Conservation (phyloP, 371 early-diverging fungal species). For the Saksenaea vasiformis region DNA sequence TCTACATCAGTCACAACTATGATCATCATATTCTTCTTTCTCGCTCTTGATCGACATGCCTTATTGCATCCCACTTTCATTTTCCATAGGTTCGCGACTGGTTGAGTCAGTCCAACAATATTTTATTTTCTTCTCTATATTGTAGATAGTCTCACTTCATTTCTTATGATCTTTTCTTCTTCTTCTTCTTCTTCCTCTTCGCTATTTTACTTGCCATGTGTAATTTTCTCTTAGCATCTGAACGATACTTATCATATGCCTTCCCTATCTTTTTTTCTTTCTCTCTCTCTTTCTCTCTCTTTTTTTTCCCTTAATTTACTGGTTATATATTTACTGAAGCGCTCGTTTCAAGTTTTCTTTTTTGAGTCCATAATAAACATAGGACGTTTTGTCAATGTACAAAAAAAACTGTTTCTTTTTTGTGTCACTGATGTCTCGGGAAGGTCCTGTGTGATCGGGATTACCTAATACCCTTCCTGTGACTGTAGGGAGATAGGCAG, state of each 20-base stretch:
- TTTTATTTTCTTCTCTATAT: neutral
- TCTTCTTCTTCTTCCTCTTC: neutral
- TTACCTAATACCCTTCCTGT: too few relatives aligned
- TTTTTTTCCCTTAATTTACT: neutral
- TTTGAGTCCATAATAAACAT: neutral
- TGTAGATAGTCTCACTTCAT: neutral
- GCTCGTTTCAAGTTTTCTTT: conserved; percentile 1
- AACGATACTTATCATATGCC: neutral
- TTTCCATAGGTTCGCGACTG: neutral
- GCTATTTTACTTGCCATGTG: conserved; percentile 7
- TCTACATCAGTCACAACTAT: neutral
- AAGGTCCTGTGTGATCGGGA: neutral
- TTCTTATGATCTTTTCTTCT: conserved; percentile 4
- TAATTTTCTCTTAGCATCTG: conserved; percentile 6
- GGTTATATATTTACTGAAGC: conserved; percentile 4
- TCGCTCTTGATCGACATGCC: neutral
- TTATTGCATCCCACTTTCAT: conserved; percentile 6
- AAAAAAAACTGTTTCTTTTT: neutral
- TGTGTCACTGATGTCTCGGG: neutral
- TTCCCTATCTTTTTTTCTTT: neutral
- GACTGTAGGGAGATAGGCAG: too few relatives aligned
- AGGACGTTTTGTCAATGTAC: neutral
- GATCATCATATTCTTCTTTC: conserved; percentile 1
- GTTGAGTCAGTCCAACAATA: conserved; percentile 4
- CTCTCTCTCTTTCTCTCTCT: neutral